These are phyloP conservation scores for Herpetospermum pedunculosum DNA, from an alignment of 306 rosid species.

Conservation along the genomic window DNA sequence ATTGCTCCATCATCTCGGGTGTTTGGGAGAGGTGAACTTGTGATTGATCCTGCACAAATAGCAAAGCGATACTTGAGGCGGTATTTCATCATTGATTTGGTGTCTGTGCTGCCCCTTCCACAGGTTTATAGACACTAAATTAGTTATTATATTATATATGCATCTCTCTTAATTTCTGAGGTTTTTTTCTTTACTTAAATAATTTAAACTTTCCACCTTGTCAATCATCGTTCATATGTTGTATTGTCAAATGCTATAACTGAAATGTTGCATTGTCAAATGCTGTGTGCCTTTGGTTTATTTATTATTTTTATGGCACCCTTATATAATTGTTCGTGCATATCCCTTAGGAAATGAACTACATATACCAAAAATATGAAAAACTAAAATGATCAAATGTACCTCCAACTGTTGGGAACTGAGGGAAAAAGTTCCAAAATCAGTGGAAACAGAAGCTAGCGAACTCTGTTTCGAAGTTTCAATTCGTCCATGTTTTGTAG, in stretches of 20 bases:
- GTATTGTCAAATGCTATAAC: not conserved
- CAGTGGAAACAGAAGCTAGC: not conserved
- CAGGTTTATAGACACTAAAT: conserved; percentile 48
- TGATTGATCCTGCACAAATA: conserved; percentile 76
- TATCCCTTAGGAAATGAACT: not conserved
- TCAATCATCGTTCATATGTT: not conserved
- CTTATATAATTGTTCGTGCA: not conserved
- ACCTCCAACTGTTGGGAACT: not conserved
- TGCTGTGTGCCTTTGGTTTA: not conserved
- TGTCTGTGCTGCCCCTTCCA: conserved; percentile 81
- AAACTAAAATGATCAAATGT: not conserved
- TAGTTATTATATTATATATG: conserved; percentile 1
- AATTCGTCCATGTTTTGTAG: not conserved
- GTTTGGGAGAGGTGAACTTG: conserved; percentile 98
- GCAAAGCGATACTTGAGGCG: conserved; percentile 78
- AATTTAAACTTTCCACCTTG: not conserved
- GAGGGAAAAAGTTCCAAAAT: not conserved
- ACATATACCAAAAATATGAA: not conserved
- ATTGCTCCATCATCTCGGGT: conserved; percentile 99
- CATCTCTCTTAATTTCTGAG: conserved; percentile 6
- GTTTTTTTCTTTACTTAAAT: conserved; percentile 3
- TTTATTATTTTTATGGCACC: not conserved
- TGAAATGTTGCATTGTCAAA: not conserved
- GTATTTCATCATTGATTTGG: conserved; percentile 70
- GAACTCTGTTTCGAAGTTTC: not conserved